Evolutionary conservation across 2,329 filamentous ascomycete genomes (phyloP), one percentile per base, ranked within the genome.

Genomic region (Bipolaris oryzae): DNA sequence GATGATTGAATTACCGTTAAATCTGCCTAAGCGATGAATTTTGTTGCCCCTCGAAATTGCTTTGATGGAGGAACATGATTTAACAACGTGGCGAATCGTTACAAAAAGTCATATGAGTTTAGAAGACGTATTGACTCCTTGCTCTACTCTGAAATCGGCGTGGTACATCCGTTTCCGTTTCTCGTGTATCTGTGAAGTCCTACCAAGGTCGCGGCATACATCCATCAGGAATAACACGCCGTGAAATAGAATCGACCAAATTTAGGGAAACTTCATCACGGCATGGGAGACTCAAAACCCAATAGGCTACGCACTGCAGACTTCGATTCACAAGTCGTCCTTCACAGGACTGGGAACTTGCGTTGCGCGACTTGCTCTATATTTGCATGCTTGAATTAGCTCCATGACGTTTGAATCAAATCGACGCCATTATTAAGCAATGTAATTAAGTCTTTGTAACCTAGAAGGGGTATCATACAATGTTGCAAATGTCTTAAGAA

Each of bases 381-480:
- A 5, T 21, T 3, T 3, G 21, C 3, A 21, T 21, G 21, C 21
- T 25, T 31, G 10, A 31, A 31, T 31, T 13, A 13, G 10, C 10
- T 1, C 3, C 28, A 31, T 31, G 10, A 31, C n/a, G 2, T 10
- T 3, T 1, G 13, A 5, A 31, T 31, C 28, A 31, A 11, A 31
- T 13, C 1, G 28, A 13, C 28, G 10, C 10, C 28, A 31, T 11
- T 1, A 13, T 31, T 1, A 31, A 28, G 25, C 5, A 9, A 10
- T 28, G 9, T 3, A 28, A 28, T 28, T 28, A 28, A 1, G 9
- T 28, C 3, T 11, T 11, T 31, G 13, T 42, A 63, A 20, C 3
- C 25, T 23, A 20, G 23, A 0, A 0, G 16, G 50, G 50, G 54
- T 53, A 48, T 57, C 45, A 54, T 54, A 44, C 50, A 57, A 37